These are phyloP conservation scores for Osmozyma mogii DNA, from an alignment of 805 yeast genomes.

Conservation along the genomic window DNA sequence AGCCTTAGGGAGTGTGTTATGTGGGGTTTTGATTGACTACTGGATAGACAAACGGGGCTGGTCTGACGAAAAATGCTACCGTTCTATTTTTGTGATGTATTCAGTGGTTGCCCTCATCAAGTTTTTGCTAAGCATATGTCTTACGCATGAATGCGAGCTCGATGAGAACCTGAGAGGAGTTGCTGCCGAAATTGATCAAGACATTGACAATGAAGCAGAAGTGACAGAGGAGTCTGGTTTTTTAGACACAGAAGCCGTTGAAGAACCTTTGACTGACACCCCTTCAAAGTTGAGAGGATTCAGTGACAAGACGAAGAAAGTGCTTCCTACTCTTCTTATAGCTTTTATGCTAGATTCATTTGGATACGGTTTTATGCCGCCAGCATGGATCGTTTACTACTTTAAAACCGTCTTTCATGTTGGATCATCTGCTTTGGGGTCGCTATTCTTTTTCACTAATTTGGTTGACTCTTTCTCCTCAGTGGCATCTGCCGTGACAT, in stretches of 20 bases:
- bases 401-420: slow-evolving; percentile 50
- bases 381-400: slow-evolving; percentile 83
- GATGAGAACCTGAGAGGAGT: slow-evolving; percentile 3
- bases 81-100: slow-evolving; percentile 50
- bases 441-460: slow-evolving; percentile 58
- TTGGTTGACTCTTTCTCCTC: slow-evolving; percentile 61
- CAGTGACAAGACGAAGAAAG: slow-evolving; percentile 33
- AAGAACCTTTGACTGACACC: too few relatives aligned
- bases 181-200: slow-evolving; percentile 8
- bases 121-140: slow-evolving; percentile 39
- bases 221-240: slow-evolving; percentile 3
- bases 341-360: slow-evolving; percentile 80
- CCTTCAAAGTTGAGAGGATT: too few relatives aligned
- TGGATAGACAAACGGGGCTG: slow-evolving; percentile 24
- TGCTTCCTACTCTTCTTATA: slow-evolving; percentile 41
- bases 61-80: slow-evolving; percentile 39
- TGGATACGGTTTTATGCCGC: slow-evolving; percentile 83
- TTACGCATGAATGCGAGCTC: slow-evolving; percentile 49
- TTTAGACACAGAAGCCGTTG: slow-evolving; percentile 3
- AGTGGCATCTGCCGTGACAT: slow-evolving; percentile 65
- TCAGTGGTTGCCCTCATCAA: slow-evolving; percentile 47
- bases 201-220: slow-evolving; percentile 8
- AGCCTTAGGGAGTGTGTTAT: slow-evolving; percentile 60
- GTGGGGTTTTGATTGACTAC: slow-evolving; percentile 53
- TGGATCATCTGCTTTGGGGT: slow-evolving; percentile 54